Base-by-base conservation (phyloP, 2,329 filamentous ascomycete genomes). In the Colletotrichum trifolii region DNA sequence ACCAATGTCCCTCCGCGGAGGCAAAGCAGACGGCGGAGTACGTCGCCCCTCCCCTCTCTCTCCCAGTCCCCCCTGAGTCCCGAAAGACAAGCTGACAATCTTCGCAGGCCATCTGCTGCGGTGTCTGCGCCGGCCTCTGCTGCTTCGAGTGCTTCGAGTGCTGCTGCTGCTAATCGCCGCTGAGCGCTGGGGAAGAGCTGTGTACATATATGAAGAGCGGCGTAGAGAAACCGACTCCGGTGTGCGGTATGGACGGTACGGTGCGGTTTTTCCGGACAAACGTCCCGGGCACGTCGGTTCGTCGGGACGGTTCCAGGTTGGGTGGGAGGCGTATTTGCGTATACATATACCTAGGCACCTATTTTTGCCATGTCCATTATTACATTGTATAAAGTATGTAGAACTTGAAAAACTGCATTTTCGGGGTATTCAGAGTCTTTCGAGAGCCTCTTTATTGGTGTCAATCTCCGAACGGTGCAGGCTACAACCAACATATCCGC, bases 71-170 rank as follows among this genome's bases (percentile, higher is more conserved):
- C 17, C 17, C 25, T 13, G 17, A n/a, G 53, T 62, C 66, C 25
- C 25, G 25, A 25, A 25, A 5, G 25, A 25, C 25, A 5, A 25
- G 25, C 25, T 25, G 25, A 25, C 25, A 25, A 25, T 25, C 25
- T 25, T 5, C 2, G 3, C 25, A 79, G 78, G 78, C 77, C 12
- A 69, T 79, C 52, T 79, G 77, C 72, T 80, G 77, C 60, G 78
- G 78, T 35, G 71, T 79, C 54, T 79, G 77, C 60, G 77, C 77
- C 6, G 77, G 78, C 25, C 71, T 79, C 4, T 77, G 75, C 68
- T 79, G 78, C 69, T 79, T 78, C 60, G 76, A 79, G 69, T 79
- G 69, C 60, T 64, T 67, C 53, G 71, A 72, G 25, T 72, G 74
- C 71, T 74, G 69, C 69, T 77, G 70, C 54, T 66, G 63, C 9